phyloP scores from a whole-genome alignment of 345 rosid genomes.

The Salix caprea region DNA sequence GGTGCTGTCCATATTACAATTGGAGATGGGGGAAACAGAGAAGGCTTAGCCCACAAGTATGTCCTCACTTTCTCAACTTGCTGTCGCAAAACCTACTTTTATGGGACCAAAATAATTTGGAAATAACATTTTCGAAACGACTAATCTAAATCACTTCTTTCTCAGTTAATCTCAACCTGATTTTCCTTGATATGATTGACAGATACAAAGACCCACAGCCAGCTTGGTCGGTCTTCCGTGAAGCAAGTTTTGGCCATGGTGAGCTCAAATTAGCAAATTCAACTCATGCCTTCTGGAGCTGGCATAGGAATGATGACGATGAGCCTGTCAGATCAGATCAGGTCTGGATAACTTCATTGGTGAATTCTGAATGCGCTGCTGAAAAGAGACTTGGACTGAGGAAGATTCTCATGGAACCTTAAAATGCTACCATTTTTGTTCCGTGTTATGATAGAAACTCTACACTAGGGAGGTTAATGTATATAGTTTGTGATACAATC shows the following conservation, averaged over 20 bases:
- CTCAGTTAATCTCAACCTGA: background rate
- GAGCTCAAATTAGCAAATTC: slow-evolving; percentile 73
- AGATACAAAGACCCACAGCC: slow-evolving; percentile 69
- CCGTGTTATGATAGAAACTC: background rate
- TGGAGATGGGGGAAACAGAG: slow-evolving; percentile 93
- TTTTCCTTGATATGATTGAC: slow-evolving; percentile 1
- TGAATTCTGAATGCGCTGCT: slow-evolving; percentile 50
- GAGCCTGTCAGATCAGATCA: slow-evolving; percentile 80
- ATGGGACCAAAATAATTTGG: background rate
- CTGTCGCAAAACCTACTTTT: background rate
- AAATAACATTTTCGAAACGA: background rate
- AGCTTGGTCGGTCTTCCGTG: slow-evolving; percentile 89
- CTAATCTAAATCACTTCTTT: background rate
- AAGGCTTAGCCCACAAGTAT: slow-evolving; percentile 82
- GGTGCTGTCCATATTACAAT: slow-evolving; percentile 83
- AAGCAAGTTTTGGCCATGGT: slow-evolving; percentile 97
- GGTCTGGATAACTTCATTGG: slow-evolving; percentile 76
- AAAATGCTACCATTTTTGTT: background rate
- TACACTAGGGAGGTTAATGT: background rate
- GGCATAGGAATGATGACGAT: slow-evolving; percentile 98
- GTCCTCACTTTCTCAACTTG: slow-evolving; percentile 8
- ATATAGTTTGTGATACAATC: background rate
- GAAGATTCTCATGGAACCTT: slow-evolving; percentile 52
- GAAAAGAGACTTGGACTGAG: slow-evolving; percentile 36
- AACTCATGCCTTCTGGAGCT: slow-evolving; percentile 84